Evolutionary conservation across 176 grass and related monocot species (phyloP).

Genomic region (Puccinellia tenuiflora): DNA sequence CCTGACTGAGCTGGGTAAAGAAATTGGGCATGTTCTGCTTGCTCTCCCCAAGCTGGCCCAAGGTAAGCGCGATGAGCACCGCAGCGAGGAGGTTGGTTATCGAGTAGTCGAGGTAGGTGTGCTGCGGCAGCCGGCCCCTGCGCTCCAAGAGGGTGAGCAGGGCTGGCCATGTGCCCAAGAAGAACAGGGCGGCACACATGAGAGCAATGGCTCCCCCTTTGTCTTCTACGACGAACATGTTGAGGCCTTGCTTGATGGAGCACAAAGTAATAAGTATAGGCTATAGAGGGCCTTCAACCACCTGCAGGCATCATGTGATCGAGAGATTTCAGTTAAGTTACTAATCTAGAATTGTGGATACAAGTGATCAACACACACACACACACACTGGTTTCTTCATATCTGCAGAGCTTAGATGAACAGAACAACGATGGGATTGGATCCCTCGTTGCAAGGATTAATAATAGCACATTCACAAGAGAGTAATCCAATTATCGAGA

Average conservation of each 20-base stretch:
- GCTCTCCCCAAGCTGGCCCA: conserved; percentile 55
- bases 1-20: conserved; percentile 64
- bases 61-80: conserved; percentile 48
- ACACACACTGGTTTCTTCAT: neutral
- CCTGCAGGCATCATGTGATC: neutral
- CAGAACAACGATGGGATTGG: neutral
- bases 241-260: neutral
- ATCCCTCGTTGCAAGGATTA: neutral
- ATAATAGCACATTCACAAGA: neutral
- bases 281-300: neutral
- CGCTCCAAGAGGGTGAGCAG: conserved; percentile 60
- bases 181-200: conserved; percentile 61
- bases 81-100: conserved; percentile 61
- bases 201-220: conserved; percentile 72
- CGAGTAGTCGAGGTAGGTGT: conserved; percentile 80
- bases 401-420: neutral
- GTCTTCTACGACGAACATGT: conserved; percentile 60
- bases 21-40: conserved; percentile 57
- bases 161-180: conserved; percentile 73
- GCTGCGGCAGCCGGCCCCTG: conserved; percentile 64
- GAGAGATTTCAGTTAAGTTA: neutral
- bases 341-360: neutral
- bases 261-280: neutral
- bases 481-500: neutral
- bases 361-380: neutral